Evolutionary conservation across 805 yeast genomes (phyloP).

Genomic region (Hanseniaspora lachancei): DNA sequence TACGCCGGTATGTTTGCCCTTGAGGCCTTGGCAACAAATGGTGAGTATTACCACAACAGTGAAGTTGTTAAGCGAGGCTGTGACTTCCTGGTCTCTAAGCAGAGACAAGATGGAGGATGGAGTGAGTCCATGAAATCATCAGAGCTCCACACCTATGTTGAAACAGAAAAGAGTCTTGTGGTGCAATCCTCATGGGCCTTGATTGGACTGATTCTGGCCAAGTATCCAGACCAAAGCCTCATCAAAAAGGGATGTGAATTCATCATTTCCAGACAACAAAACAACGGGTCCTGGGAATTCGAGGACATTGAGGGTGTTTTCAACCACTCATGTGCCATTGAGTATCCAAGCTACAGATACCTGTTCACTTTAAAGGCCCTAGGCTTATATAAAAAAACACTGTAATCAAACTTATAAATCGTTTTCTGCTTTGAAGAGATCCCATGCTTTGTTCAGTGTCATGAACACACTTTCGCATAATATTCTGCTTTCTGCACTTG

Average conservation of each 20-base stretch:
- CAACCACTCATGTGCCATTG: conserved; percentile 87
- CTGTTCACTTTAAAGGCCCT: conserved; percentile 86
- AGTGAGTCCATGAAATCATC: conserved; percentile 86
- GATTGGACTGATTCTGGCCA: conserved; percentile 66
- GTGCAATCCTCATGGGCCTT: conserved; percentile 92
- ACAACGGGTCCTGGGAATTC: conserved; percentile 68
- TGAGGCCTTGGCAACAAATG: conserved; percentile 72
- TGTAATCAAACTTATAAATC: conserved; percentile 22
- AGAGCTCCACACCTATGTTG: conserved; percentile 66
- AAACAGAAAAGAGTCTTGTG: conserved; percentile 46
- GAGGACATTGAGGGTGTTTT: conserved; percentile 91
- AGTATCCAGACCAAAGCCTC: conserved; percentile 57
- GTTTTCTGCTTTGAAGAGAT: conserved; percentile 52
- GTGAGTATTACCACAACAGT: conserved; percentile 47
- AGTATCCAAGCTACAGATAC: conserved; percentile 85
- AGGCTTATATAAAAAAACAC: conserved; percentile 43
- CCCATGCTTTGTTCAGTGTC: conserved; percentile 82
- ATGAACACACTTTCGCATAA: conserved; percentile 81
- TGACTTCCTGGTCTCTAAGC: conserved; percentile 65
- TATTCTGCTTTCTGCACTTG: conserved; percentile 56
- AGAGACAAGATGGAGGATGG: conserved; percentile 91
- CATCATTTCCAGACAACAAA: conserved; percentile 49
- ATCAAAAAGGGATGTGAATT: conserved; percentile 52
- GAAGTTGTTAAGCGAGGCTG: conserved; percentile 61
- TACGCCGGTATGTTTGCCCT: conserved; percentile 97